Base-by-base conservation (phyloP, 106 monocot genomes). In the Narthecium ossifragum region DNA sequence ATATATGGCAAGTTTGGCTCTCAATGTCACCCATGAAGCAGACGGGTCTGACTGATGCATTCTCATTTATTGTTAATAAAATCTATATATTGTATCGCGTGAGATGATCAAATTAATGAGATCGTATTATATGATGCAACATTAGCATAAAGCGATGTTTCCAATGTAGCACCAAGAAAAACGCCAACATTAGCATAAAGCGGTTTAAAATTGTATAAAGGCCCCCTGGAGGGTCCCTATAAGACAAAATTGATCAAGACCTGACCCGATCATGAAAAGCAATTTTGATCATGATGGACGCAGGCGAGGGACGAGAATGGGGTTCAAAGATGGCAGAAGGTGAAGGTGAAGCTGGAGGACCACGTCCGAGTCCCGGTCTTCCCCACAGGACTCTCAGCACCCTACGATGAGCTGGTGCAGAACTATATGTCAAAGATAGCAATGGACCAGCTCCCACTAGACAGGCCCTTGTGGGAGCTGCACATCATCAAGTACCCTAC, bases 401-500 rank as follows among this genome's bases (percentile, higher is more conserved):
- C 53, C 32, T 89, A 89, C 69, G 77, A 84, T 43, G 63, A 72
- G 2, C 38, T 57, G 45, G 53, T 75, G 4, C 48, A 75, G 8
- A 78, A 84, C 0, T 89, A 84, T 70, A n/a, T 89, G 14, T 60
- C 84, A 7, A 50, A 80, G 26, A 38, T 81, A 5, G 67, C 80
- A 17, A 23, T 59, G 31, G 63, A 62, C 0, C 55, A 61, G 53
- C 40, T 89, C 34, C 70, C 80, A 0, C 58, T 69, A 21, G 29
- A 26, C 65, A 52, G 51, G 30, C 88, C 88, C 0, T 55, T 81
- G 45, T 89, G 88, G 88, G 74, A 75, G 47, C 31, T 89, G 10
- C 80, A 89, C 62, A 57, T 80, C 26, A 67, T 88, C 55, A 88
- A 88, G 64, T 88, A 79, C 50, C 83, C 88, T 3, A 88, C 88